Conservation (phyloP, 371 early-diverging fungal species). For the Basidiobolus meristosporus region DNA sequence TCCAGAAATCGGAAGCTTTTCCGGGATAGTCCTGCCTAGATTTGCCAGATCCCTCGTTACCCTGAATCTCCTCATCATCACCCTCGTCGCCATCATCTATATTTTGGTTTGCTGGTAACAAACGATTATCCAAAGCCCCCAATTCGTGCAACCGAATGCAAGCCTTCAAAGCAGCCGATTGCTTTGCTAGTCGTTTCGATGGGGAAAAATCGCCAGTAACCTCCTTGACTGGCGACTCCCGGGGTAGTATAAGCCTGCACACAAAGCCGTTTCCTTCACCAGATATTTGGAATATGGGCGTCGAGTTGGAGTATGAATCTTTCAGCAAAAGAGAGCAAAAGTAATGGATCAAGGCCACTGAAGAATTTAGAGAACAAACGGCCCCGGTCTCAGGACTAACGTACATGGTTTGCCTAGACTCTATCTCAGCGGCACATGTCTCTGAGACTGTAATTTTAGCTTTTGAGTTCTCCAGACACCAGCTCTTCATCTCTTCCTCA, state of each 20-base stretch:
- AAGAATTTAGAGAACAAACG: constrained; percentile 30
- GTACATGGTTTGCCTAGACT: constrained; percentile 13
- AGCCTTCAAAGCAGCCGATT: constrained; percentile 46
- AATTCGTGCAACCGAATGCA: constrained; percentile 35
- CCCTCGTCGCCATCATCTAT: constrained; percentile 1
- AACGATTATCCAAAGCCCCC: constrained; percentile 52
- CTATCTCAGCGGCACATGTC: too few relatives aligned
- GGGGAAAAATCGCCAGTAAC: constrained; percentile 27
- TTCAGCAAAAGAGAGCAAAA: constrained; percentile 40
- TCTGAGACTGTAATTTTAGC: too few relatives aligned
- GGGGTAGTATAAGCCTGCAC: constrained; percentile 34
- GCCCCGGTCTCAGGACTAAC: constrained; percentile 36
- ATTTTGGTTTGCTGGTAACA: constrained; percentile 23
- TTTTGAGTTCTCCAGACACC: constrained; percentile 15
- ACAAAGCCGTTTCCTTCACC: constrained; percentile 11
- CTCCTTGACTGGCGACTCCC: constrained; percentile 34
- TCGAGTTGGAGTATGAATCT: constrained; percentile 23
- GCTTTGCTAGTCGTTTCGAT: constrained; percentile 44
- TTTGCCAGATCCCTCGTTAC: constrained; percentile 4
- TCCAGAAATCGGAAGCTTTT: constrained; percentile 7
- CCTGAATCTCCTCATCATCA: constrained; percentile 2
- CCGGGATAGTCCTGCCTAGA: constrained; percentile 3
- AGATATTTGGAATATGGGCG: constrained; percentile 22
- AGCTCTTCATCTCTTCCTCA: constrained; percentile 29
- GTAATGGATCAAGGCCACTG: constrained; percentile 30